Conservation (phyloP, 1,284 basidiomycete genomes). For the Trametes pubescens region DNA sequence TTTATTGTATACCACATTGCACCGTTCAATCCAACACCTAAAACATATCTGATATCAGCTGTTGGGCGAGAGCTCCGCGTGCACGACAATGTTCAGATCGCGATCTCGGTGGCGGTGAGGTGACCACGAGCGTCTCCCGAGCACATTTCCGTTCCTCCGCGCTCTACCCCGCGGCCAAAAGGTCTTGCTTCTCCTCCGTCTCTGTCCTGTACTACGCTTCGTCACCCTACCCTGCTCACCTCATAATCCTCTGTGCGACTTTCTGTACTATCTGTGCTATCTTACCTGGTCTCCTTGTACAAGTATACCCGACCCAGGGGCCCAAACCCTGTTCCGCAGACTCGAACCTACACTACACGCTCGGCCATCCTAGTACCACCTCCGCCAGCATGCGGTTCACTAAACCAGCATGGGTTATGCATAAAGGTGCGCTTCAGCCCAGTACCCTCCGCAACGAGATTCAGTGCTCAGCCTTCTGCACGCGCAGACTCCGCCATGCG, state of each 20-base stretch:
- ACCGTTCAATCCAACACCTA: background rate
- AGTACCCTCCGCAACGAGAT: background rate
- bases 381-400: conserved; percentile 66
- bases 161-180: background rate
- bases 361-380: background rate
- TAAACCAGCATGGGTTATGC: conserved; percentile 80
- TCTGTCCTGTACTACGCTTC: conserved; percentile 1
- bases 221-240: background rate
- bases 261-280: conserved; percentile 11
- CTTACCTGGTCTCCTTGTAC: conserved; percentile 1
- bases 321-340: background rate
- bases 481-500: conserved; percentile 38
- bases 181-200: conserved; percentile 2
- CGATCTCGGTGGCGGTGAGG: conserved; percentile 9
- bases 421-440: conserved; percentile 54
- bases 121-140: background rate
- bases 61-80: background rate
- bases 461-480: background rate
- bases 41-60: background rate
- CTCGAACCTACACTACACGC: background rate
- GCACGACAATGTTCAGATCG: background rate
- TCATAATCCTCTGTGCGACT: background rate
- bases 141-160: conserved; percentile 5
- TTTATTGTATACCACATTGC: background rate
- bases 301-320: background rate